These are phyloP conservation scores for Metarhizium anisopliae DNA, from an alignment of 2,329 filamentous ascomycete species.

Conservation along the genomic window DNA sequence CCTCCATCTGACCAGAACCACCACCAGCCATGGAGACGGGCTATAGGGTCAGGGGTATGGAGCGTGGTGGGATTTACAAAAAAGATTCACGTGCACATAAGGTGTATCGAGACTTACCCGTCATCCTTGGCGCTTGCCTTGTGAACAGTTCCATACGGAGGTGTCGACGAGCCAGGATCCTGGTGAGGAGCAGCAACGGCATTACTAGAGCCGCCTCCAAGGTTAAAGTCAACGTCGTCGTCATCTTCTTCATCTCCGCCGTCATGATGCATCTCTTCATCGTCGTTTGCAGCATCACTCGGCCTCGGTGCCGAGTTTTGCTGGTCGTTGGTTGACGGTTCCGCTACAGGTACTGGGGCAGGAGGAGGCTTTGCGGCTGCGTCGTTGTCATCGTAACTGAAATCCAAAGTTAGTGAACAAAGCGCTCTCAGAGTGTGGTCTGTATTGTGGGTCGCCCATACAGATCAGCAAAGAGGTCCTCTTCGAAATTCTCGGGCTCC, in stretches of 20 bases:
- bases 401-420: slow-evolving; percentile 6
- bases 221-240: slow-evolving; percentile 51
- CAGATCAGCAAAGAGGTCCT: slow-evolving; percentile 94
- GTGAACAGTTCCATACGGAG: slow-evolving; percentile 27
- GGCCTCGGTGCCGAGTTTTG: slow-evolving; percentile 12
- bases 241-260: slow-evolving; percentile 40
- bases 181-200: slow-evolving; percentile 20
- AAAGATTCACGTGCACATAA: neutral
- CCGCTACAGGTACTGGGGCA: slow-evolving; percentile 17
- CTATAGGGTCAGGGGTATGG: neutral
- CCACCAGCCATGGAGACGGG: neutral
- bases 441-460: slow-evolving; percentile 34
- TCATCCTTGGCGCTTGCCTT: slow-evolving; percentile 56
- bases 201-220: slow-evolving; percentile 33
- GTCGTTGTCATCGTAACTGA: slow-evolving; percentile 58
- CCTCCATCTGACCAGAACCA: neutral
- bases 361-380: slow-evolving; percentile 30
- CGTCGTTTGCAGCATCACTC: slow-evolving; percentile 13
- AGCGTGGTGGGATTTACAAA: neutral
- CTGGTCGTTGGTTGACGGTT: slow-evolving; percentile 19
- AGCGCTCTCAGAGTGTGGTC: neutral
- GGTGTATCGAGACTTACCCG: slow-evolving; percentile 26
- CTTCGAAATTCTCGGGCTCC: slow-evolving; percentile 74
- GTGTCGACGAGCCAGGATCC: slow-evolving; percentile 21
- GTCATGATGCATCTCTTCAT: slow-evolving; percentile 35